Evolutionary conservation across 73 alveolate species (phyloP), one percentile per base, ranked within the genome.

Genomic region (Effrenium voratum): DNA sequence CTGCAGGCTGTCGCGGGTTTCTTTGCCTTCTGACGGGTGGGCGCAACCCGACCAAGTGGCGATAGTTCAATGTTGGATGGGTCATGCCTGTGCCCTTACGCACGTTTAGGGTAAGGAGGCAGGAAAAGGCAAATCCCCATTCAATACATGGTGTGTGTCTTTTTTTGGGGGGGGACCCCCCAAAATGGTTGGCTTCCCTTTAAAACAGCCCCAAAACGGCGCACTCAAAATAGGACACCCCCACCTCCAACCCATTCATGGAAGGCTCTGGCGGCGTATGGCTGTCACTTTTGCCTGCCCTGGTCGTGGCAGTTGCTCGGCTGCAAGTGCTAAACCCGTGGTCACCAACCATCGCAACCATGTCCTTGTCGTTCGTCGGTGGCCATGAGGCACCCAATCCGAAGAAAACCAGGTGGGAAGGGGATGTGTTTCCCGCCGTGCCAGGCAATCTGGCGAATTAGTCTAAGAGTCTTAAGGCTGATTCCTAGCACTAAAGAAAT

Each of bases 191-290:
- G 8, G 8, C 19, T 52, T 8, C 8, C 19, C 19, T 52, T 52
- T 52, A 12, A 12, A 19, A 52, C 19, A 12, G 26, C 19, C 19
- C 63, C 63, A 52, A 8, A 52, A 19, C 26, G 63, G 8, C 63
- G 19, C 63, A 52, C 63, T 12, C 63, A 8, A 52, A 52, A 52
- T 12, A 12, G 63, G 19, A 12, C 63, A 52, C 63, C 8, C 8
- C 63, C 8, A 52, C 63, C 63, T 19, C 19, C 63, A 52, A 52
- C 63, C 63, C 19, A 8, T 52, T 52, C 63, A 8, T 8, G 36
- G 36, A 3, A 82, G 92, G 92, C 72, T 81, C 91, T 44, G 95
- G 84, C 36, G 97, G 97, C 66, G 63, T 90, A 10, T 90, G 97
- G 97, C 49, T 90, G 88, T 66, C 88, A 15, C 24, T 90, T 52